Percentiles rank a stretch among this genome's conserved stretches.
Evolutionary conservation across 1,139 yeast species (phyloP).

Genomic region (Blastobotrys illinoisensis): DNA sequence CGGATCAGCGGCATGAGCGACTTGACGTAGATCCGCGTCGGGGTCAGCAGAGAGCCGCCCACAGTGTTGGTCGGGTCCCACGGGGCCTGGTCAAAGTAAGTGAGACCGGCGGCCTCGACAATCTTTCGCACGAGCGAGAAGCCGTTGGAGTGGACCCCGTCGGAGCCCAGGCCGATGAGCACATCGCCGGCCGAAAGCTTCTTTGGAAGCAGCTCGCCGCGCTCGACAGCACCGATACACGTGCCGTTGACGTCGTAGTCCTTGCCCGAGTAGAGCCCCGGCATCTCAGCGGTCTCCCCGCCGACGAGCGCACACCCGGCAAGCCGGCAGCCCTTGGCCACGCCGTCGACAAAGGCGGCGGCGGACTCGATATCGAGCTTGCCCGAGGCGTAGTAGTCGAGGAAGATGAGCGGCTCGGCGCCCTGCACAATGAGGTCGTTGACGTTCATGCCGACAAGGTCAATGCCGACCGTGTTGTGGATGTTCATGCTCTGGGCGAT

Average conservation of each 20-base stretch:
- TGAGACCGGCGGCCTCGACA: conserved; percentile 64
- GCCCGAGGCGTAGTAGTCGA: conserved; percentile 96
- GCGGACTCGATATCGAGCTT: conserved; percentile 80
- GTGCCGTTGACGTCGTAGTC: conserved; percentile 99
- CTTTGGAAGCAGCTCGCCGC: conserved; percentile 68
- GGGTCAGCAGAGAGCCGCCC: conserved; percentile 81
- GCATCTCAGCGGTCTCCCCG: conserved; percentile 99
- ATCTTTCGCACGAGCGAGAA: conserved; percentile 94
- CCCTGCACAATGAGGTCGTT: conserved; percentile 98
- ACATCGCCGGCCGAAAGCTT: conserved; percentile 76
- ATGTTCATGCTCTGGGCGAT: conserved; percentile 86
- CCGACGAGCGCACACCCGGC: conserved; percentile 98
- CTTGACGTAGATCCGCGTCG: conserved; percentile 92
- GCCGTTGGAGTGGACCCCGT: conserved; percentile 96
- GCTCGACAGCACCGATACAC: conserved; percentile 96
- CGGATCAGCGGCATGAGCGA: conserved; percentile 72
- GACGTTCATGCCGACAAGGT: conserved; percentile 97
- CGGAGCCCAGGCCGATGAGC: conserved; percentile 78
- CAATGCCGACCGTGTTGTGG: conserved; percentile 96
- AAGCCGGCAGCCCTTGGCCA: conserved; percentile 90
- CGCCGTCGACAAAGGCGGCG: conserved; percentile 87
- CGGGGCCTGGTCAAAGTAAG: conserved; percentile 75
- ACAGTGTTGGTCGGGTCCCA: conserved; percentile 72
- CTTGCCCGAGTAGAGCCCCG: conserved; percentile 92
- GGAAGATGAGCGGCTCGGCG: conserved; percentile 92